Evolutionary conservation across 2,329 filamentous ascomycete genomes (phyloP).

Genomic region (Cytospora leucostoma): DNA sequence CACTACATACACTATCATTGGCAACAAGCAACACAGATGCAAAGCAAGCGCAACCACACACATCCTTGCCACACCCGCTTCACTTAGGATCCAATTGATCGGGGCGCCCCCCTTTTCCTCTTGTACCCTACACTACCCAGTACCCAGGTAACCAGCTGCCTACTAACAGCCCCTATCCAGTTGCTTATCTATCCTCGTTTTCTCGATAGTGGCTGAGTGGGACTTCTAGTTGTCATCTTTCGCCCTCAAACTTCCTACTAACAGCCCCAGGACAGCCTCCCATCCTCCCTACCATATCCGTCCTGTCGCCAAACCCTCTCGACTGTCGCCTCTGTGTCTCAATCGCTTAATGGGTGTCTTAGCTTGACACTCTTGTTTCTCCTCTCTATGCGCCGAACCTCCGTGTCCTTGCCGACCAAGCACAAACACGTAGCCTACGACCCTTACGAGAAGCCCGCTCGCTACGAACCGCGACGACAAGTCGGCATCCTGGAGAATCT

Average conservation of each 20-base stretch:
- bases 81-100: too few relatives aligned
- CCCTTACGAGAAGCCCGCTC: slow-evolving; percentile 65
- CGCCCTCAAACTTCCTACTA: neutral
- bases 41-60: too few relatives aligned
- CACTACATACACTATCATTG: too few relatives aligned
- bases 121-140: neutral
- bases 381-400: slow-evolving; percentile 62
- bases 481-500: slow-evolving; percentile 54
- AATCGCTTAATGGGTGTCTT: slow-evolving; percentile 1
- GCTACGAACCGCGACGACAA: slow-evolving; percentile 53
- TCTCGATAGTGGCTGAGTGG: slow-evolving; percentile 8
- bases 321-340: neutral
- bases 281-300: slow-evolving; percentile 19
- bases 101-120: neutral
- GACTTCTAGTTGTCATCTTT: slow-evolving; percentile 29
- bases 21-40: too few relatives aligned
- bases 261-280: neutral
- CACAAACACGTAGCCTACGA: slow-evolving; percentile 54
- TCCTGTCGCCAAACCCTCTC: slow-evolving; percentile 24
- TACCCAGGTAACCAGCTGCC: too few relatives aligned
- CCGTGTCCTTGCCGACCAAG: slow-evolving; percentile 64
- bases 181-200: neutral
- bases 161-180: neutral
- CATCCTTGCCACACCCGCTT: too few relatives aligned
- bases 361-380: slow-evolving; percentile 17